These are phyloP conservation scores for Penicillium paradoxum DNA, from an alignment of 495 filamentous ascomycete genomes.

Conservation along the genomic window DNA sequence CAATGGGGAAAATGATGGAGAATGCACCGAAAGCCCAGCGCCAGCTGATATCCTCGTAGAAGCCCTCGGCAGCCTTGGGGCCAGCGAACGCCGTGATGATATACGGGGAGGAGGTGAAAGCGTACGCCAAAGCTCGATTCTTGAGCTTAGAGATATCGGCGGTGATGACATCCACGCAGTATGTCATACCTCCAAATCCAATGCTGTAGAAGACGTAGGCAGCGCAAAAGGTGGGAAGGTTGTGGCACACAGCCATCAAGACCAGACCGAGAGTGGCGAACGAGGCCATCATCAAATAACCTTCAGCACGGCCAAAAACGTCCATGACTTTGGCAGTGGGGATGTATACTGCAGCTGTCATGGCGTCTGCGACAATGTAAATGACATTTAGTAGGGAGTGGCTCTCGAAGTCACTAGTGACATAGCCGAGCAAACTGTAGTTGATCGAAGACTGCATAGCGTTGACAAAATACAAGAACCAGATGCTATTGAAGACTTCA, in stretches of 20 bases:
- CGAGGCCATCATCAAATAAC: conserved; percentile 44
- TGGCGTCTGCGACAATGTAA: conserved; percentile 47
- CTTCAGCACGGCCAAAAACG: conserved; percentile 55
- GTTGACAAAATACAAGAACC: conserved; percentile 44
- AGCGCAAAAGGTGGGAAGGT: conserved; percentile 46
- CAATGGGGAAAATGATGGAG: conserved; percentile 50
- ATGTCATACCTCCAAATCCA: conserved; percentile 51
- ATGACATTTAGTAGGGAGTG: conserved; percentile 57
- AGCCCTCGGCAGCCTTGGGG: conserved; percentile 26
- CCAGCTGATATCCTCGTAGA: conserved; percentile 47
- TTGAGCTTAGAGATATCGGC: conserved; percentile 56
- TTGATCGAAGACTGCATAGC: conserved; percentile 35
- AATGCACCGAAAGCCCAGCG: conserved; percentile 57
- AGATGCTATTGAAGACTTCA: conserved; percentile 32
- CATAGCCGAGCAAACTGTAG: conserved; percentile 27
- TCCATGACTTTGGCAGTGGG: conserved; percentile 66
- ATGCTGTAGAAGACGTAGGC: conserved; percentile 47
- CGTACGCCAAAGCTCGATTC: conserved; percentile 55
- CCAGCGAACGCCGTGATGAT: conserved; percentile 39
- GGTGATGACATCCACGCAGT: conserved; percentile 51
- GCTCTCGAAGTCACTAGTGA: conserved; percentile 48
- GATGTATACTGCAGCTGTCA: conserved; percentile 38
- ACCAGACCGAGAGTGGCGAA: conserved; percentile 40
- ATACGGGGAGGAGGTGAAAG: conserved; percentile 50
- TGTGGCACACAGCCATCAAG: conserved; percentile 47